Base-by-base conservation (phyloP, 169 alveolate genomes). In the Eimeria maxima region DNA sequence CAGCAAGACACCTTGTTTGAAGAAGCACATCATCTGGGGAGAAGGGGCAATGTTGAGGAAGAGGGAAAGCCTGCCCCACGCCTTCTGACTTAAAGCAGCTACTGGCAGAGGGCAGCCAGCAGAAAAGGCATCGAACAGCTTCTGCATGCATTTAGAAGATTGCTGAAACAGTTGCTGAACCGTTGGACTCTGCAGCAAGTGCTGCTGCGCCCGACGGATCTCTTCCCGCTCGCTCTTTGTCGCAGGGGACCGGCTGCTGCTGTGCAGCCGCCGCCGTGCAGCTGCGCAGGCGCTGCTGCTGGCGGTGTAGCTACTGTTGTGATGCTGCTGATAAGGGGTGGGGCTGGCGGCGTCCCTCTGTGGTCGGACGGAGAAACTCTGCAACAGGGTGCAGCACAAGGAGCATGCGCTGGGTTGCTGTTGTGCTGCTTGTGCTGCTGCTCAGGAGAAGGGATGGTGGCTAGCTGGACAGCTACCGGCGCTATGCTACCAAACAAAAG, bases 1-100 rank as follows among this genome's bases (percentile, higher is more conserved):
- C 60, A 53, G 60, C 60, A 53, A 14, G 20, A 53, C 55, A 74
- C 86, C 86, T 74, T 74, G 86, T 38, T 74, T 74, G 20, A 74
- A 74, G 86, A 74, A 74, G 86, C 86, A 74, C 27, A 74, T 22
- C 86, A 74, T 74, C 20, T 74, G 42, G 10, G 86, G 86, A 8
- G 86, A 22, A 20, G 86, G 50, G 2, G 86, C 42, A n/a, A 74
- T 16, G 20, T 74, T 74, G 20, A 33, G 27, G 44, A 74, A 74
- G 24, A 74, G 86, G 11, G 86, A 74, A 3, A 74, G 44, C 1
- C 86, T 44, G 42, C 55, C 86, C 86, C 86, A 74, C 27, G 86
- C 86, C 50, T 74, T 74, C 50, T 74, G 86, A 57, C 44, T 74
- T 14, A 74, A 50, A 44, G 11, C 29, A 27, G 44, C 86, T 24